Evolutionary conservation across 805 yeast genomes (phyloP).

Genomic region (Saccharomycopsis microspora): DNA sequence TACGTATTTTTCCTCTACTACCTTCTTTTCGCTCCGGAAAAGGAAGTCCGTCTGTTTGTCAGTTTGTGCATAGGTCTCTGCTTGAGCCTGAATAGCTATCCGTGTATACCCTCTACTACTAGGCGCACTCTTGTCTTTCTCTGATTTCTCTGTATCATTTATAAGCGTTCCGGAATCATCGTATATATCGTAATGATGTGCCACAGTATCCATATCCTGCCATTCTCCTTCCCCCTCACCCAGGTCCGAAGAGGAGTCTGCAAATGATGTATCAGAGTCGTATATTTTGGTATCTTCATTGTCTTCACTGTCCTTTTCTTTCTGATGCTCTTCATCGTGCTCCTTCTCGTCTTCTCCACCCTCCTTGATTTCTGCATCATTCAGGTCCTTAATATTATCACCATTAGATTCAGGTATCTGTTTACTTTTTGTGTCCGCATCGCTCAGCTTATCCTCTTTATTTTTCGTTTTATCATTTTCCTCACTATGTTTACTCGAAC

Average conservation of each 20-base stretch:
- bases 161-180: slow-evolving; percentile 68
- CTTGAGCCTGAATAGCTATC: slow-evolving; percentile 79
- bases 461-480: no score
- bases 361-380: no score
- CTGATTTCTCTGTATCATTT: slow-evolving; percentile 3
- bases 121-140: not conserved
- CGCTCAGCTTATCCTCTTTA: no score
- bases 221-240: slow-evolving; percentile 47
- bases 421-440: no score
- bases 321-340: no score
- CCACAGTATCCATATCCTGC: slow-evolving; percentile 80
- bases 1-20: slow-evolving; percentile 16
- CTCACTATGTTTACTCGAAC: no score
- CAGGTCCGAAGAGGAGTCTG: slow-evolving; percentile 18
- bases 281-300: not conserved
- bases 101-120: slow-evolving; percentile 62
- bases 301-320: not conserved
- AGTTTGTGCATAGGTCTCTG: slow-evolving; percentile 48
- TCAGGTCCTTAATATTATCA: no score
- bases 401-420: no score
- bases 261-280: not conserved
- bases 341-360: no score
- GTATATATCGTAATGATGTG: slow-evolving; percentile 58
- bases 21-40: slow-evolving; percentile 24
- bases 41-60: slow-evolving; percentile 47